Base-by-base conservation (phyloP, 257 asterid genomes). In the Plantago elongata region DNA sequence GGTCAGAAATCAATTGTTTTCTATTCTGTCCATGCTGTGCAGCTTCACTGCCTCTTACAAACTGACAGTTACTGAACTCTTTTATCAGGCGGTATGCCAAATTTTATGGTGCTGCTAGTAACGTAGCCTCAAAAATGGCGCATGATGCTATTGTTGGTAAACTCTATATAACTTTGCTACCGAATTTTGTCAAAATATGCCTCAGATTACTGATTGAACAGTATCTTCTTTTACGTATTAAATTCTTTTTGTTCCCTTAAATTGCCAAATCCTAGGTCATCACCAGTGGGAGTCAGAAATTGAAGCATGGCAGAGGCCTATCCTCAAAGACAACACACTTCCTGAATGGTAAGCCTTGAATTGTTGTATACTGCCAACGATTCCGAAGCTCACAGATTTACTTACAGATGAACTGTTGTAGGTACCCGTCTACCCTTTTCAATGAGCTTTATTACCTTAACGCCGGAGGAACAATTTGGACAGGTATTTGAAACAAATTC, bases 401-500 rank as follows among this genome's bases (percentile, higher is more conserved):
- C 27, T 34, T 34, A 65, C 22, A 22, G 51, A 66, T 63, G 52
- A 44, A 72, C 50, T 27, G 30, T 69, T 70, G 78, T 88, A 92
- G 99, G 99, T 89, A 93, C 59, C 95, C 96, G 1, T 51, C 79
- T 64, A 87, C 97, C 57, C 95, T 93, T 55, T 89, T 93, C 87
- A 93, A 93, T 54, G 99, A 93, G 79, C 94, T 93, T 69, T 93
- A 93, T 82, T 89, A 80, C 81, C 87, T 93, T 56, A 93, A 83
- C 74, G 56, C 97, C 0, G 99, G 97, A 64, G 97, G 97, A 60
- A 68, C 99, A 73, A 89, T 87, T 66, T 93, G 97, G 99, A 93
- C 99, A 78, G 99, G 99, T 90, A 74, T 49, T 45, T 61, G 13
- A 18, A 46, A 65, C 54, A 62, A 50, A 63, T 48, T 52, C 42